Conservation (phyloP, 768 basidiomycete genomes). For the Terana coerulea region DNA sequence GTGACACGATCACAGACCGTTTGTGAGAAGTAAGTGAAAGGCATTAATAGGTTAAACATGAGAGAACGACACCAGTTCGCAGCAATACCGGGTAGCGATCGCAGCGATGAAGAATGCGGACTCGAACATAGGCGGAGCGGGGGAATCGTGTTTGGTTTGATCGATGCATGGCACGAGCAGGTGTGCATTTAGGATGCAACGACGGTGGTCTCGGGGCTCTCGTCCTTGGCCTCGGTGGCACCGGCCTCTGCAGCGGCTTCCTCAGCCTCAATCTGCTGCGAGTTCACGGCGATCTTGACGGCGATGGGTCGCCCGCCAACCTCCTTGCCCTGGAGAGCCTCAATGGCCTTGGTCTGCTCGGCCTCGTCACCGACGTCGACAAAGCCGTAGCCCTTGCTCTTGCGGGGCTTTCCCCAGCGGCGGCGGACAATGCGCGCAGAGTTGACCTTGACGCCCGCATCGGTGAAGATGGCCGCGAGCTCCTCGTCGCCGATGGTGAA, state of each 20-base stretch:
- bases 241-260: slow-evolving; percentile 29
- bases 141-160: slow-evolving; percentile 3
- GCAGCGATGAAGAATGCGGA: slow-evolving; percentile 1
- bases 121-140: slow-evolving; percentile 2
- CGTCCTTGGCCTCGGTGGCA: slow-evolving; percentile 12
- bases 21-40: slow-evolving; percentile 10
- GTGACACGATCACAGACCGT: slow-evolving; percentile 28
- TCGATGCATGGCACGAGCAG: slow-evolving; percentile 5
- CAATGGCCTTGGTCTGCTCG: slow-evolving; percentile 90
- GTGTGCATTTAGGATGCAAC: slow-evolving; percentile 17
- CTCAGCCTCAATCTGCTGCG: slow-evolving; percentile 56
- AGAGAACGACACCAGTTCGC: slow-evolving; percentile 22
- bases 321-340: slow-evolving; percentile 82
- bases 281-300: slow-evolving; percentile 94
- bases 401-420: slow-evolving; percentile 78
- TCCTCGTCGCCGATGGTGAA: slow-evolving; percentile 88
- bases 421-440: slow-evolving; percentile 89
- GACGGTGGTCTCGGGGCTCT: slow-evolving; percentile 12
- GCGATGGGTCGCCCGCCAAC: slow-evolving; percentile 82
- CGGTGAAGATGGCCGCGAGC: slow-evolving; percentile 79
- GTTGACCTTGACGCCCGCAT: slow-evolving; percentile 75
- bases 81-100: slow-evolving; percentile 3
- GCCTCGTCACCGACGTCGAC: slow-evolving; percentile 90
- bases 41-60: slow-evolving; percentile 18
- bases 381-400: slow-evolving; percentile 96